phyloP scores from a whole-genome alignment of 371 early-diverging fungal species.

The Batrachochytrium dendrobatidis region DNA sequence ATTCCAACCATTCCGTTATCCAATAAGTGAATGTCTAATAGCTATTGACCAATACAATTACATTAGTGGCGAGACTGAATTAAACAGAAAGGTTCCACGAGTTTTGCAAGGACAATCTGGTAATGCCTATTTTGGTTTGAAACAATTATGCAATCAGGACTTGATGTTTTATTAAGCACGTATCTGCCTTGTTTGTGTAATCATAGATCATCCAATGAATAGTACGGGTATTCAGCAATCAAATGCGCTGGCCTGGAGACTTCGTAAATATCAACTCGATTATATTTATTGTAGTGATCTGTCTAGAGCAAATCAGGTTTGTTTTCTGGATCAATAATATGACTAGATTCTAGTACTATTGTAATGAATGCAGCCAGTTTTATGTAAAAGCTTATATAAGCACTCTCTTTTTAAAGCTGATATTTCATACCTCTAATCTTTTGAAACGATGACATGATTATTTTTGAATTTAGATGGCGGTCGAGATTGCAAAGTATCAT shows the following conservation, averaged over 20 bases:
- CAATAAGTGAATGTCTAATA: neutral
- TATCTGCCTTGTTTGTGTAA: too few species aligned
- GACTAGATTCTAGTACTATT: too few species aligned
- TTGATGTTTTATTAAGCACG: neutral
- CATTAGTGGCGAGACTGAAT: conserved; percentile 33
- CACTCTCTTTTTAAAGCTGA: neutral
- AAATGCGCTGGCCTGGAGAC: conserved; percentile 26
- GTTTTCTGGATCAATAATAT: conserved; percentile 9
- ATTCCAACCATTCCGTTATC: neutral
- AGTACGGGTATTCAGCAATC: conserved; percentile 29
- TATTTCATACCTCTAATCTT: neutral
- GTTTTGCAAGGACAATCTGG: conserved; percentile 35
- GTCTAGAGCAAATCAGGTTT: conserved; percentile 28
- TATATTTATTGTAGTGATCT: conserved; percentile 39
- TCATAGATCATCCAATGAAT: conserved; percentile 27
- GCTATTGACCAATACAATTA: neutral
- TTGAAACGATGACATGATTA: neutral
- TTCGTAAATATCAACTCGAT: conserved; percentile 30
- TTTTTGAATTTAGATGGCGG: conserved; percentile 20
- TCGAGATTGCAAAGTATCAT: conserved; percentile 32
- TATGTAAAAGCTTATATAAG: too few species aligned
- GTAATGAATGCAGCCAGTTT: too few species aligned
- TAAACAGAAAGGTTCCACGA: conserved; percentile 24
- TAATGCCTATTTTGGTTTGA: conserved; percentile 4
- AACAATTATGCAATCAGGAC: neutral